These are phyloP conservation scores for Pelargonium australe DNA, from an alignment of 441 rosid species.

Conservation along the genomic window DNA sequence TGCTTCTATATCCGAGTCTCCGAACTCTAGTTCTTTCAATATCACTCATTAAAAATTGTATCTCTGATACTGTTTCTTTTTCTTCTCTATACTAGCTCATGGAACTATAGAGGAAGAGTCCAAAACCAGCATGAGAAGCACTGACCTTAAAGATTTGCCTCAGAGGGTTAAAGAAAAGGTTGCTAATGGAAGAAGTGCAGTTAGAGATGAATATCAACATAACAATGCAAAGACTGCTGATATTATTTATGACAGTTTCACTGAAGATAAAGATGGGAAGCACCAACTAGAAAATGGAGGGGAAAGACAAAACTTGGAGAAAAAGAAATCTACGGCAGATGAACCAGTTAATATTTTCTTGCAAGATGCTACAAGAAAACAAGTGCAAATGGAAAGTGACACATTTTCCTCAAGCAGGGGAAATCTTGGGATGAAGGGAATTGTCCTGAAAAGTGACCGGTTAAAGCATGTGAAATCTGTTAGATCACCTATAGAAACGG, in stretches of 20 bases:
- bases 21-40: slow-evolving; percentile 24
- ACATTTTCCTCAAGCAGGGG: slow-evolving; percentile 41
- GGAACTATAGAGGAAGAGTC: slow-evolving; percentile 28
- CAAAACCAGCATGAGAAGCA: slow-evolving; percentile 16
- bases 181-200: slow-evolving; percentile 6
- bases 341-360: slow-evolving; percentile 35
- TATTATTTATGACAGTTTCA: slow-evolving; percentile 20
- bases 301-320: slow-evolving; percentile 26
- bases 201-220: slow-evolving; percentile 15
- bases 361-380: slow-evolving; percentile 37
- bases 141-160: slow-evolving; percentile 18
- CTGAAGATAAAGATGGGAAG: slow-evolving; percentile 24
- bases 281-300: slow-evolving; percentile 26
- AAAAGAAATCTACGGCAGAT: slow-evolving; percentile 31
- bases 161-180: slow-evolving; percentile 24
- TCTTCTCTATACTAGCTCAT: slow-evolving; percentile 21
- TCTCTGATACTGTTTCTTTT: slow-evolving; percentile 21
- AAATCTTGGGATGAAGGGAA: slow-evolving; percentile 40
- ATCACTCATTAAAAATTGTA: slow-evolving; percentile 18
- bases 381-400: slow-evolving; percentile 44
- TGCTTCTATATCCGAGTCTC: slow-evolving; percentile 27
- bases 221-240: slow-evolving; percentile 14
- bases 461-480: slow-evolving; percentile 66
- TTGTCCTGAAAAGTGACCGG: slow-evolving; percentile 35
- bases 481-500: slow-evolving; percentile 48